Evolutionary conservation across 768 basidiomycete genomes (phyloP), one percentile per base, ranked within the genome.

Genomic region (Mycena pura): DNA sequence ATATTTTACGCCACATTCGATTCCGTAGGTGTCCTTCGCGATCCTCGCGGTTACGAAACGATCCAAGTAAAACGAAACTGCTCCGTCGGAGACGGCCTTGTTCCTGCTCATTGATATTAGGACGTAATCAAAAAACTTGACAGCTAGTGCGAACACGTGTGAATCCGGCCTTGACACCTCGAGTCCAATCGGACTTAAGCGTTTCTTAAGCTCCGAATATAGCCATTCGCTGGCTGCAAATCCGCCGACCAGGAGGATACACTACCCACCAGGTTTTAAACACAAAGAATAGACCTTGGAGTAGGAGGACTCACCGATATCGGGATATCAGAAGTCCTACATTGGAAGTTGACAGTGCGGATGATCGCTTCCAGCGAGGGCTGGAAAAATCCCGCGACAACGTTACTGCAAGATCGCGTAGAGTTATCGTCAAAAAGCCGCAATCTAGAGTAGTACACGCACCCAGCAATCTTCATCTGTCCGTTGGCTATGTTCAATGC

Each of bases 141-240:
- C 15, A 28, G 9, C 27, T 11, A 40, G 27, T n/a, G 73, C 83
- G 41, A 63, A 86, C 86, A 85, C 76, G 59, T 84, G 82, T 32
- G 77, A 80, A 56, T 86, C 84, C 0, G 85, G 86, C 8, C 83
- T 76, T 49, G 79, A 76, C 17, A 86, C 69, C 29, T 70, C 74
- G 43, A 84, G 66, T n/a, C 78, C 77, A 0, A 75, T 66, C 1
- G 72, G 63, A 5, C 73, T 72, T 10, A 87, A 71, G 6, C 72
- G 66, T 49, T 67, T 70, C 38, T 77, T 77, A 2, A 87, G 77
- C 46, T 75, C 73, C 3, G 72, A 68, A 64, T 77, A 83, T n/a
- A 87, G 67, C 77, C 81, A 86, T 49, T 85, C 82, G 57, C 81
- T 86, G 1, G 84, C 83, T 14, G 83, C 81, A 67, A 86, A 87